Evolutionary conservation across 495 filamentous ascomycete genomes (phyloP), one percentile per base, ranked within the genome.

Genomic region (Penicillium manginii): DNA sequence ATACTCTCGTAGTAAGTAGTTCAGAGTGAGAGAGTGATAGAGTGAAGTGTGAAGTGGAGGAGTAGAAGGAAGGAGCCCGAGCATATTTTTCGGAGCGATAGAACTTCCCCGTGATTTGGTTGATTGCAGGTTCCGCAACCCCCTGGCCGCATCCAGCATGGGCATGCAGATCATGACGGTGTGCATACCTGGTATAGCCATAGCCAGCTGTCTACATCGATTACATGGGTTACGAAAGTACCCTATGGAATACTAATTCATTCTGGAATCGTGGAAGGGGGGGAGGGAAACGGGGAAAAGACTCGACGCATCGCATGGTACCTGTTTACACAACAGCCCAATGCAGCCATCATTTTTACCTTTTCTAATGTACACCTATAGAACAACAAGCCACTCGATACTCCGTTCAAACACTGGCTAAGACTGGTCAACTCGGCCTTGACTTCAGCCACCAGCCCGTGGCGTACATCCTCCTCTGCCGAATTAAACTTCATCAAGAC

Each of bases 131-230:
- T 51, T 47, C 26, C 37, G n/a, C n/a, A n/a, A n/a, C 52, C 61
- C 64, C 61, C 61, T 67, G 65, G 61, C 65, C 58, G 65, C 61
- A 67, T 64, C 61, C 65, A 67, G 61, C 40, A 51, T 29, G 56
- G 62, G 61, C 63, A 68, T 68, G 65, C 62, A 68, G 65, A 68
- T 68, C 65, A 68, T 68, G 65, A 68, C 62, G 62, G 62, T 62
- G 61, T 47, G 52, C 51, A 53, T 53, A 53, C 51, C 51, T 3
- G 17, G n/a, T n/a, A n/a, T n/a, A n/a, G n/a, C n/a, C n/a, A n/a
- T n/a, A n/a, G n/a, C n/a, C n/a, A n/a, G n/a, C n/a, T 19, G 17
- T 43, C n/a, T 43, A 43, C 39, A n/a, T n/a, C 3, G 37, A 40
- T 40, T 12, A 8, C 15, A 40, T 12, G 14, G 7, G 6, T 21